Evolutionary conservation across 179 eudicot species (phyloP), one percentile per base, ranked within the genome.

Genomic region (Silene coronaria): DNA sequence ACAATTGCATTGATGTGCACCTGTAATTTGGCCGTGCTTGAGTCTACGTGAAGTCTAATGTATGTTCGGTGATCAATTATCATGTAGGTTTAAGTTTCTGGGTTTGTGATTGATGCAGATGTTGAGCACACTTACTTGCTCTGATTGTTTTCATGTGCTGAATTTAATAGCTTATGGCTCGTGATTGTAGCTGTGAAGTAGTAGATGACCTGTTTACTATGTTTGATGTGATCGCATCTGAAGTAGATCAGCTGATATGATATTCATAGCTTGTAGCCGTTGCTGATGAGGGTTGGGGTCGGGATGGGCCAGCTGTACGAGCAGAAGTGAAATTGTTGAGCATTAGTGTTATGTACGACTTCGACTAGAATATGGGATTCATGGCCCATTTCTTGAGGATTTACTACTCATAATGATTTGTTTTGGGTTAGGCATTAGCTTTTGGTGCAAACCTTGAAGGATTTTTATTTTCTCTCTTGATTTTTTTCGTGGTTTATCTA

Each of bases 141-240:
- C 79, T 83, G 75, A 81, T 71, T 65, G 11, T 53, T 70, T 70
- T 83, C 80, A 46, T 34, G 26, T 64, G 67, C 19, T 73, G 59
- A 76, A 75, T 12, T 72, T 72, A 62, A 67, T 75, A 78, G 80
- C 80, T 34, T 28, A 72, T 79, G 81, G 83, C 71, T 75, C 74
- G 80, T 81, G 83, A 75, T 27, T 72, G 83, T 81, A 77, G 86
- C 86, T 78, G 84, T 46, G 86, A 78, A 80, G 86, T 76, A 80
- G 84, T 75, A 19, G 78, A 76, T 61, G 88, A 59, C 77, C 82
- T 74, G 73, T 67, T 61, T 69, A 23, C 59, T 46, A 59, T 81
- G 74, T 58, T 78, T 45, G 72, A 76, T 71, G 64, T 76, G 38
- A 17, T 58, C 46, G 68, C 60, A 53, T 55, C 60, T 27, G 76